A percentile compares a stretch with the other conserved stretches of the same genome.
These are phyloP conservation scores for Leccinellum albellum DNA, from an alignment of 768 basidiomycete species.

Conservation along the genomic window DNA sequence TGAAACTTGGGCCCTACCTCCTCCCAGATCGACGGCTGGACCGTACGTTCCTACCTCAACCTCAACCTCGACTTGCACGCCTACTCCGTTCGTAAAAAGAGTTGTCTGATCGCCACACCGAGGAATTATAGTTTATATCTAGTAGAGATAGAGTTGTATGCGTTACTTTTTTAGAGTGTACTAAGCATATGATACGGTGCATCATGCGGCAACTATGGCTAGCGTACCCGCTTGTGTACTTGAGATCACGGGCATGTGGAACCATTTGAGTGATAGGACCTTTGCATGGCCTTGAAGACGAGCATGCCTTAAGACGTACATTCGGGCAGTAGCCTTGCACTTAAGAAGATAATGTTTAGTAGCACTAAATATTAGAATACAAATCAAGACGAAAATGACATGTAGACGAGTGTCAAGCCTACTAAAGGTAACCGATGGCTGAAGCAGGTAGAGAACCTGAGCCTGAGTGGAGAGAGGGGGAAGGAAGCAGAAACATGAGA, in stretches of 20 bases:
- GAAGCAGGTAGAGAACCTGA: too few species aligned
- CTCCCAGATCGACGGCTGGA: conserved; percentile 4
- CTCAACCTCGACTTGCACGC: neutral
- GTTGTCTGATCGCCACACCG: neutral
- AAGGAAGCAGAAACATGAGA: too few species aligned
- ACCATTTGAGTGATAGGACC: neutral
- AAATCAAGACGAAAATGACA: too few species aligned
- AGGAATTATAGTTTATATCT: neutral
- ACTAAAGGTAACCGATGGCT: too few species aligned
- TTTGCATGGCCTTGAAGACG: neutral
- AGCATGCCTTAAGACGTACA: neutral
- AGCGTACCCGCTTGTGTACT: neutral
- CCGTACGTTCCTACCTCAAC: conserved; percentile 6
- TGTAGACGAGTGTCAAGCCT: too few species aligned
- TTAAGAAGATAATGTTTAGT: too few species aligned
- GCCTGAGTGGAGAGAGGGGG: too few species aligned
- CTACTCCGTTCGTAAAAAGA: neutral
- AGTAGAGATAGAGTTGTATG: neutral
- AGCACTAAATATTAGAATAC: too few species aligned
- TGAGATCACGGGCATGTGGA: neutral
- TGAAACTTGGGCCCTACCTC: conserved; percentile 6
- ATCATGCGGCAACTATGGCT: neutral
- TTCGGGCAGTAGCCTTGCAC: too few species aligned
- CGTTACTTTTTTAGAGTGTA: neutral
- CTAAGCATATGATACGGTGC: neutral